A percentile compares a stretch with the other conserved stretches of the same genome.
phyloP scores from a whole-genome alignment of 345 rosid species.

The Hypericum perforatum region DNA sequence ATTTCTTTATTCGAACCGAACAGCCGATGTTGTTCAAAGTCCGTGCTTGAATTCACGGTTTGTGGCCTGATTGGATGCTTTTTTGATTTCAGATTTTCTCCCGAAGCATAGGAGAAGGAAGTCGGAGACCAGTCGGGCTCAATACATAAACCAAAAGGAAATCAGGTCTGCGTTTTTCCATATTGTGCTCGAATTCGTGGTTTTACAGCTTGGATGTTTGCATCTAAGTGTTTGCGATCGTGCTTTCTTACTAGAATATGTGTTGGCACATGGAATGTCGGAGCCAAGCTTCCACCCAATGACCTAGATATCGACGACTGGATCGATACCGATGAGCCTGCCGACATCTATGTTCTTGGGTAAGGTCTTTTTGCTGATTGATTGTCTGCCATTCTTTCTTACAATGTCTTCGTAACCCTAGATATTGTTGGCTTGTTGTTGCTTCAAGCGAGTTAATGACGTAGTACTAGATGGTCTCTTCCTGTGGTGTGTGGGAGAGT shows the following conservation, averaged over 20 bases:
- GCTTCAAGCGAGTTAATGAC: too few relatives aligned
- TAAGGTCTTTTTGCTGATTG: constrained; percentile 16
- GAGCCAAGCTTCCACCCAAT: constrained; percentile 70
- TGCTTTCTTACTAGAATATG: constrained; percentile 36
- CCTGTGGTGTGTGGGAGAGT: too few relatives aligned
- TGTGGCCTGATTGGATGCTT: background rate
- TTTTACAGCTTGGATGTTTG: background rate
- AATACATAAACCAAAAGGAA: constrained; percentile 70
- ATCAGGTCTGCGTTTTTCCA: constrained; percentile 39
- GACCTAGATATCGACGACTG: constrained; percentile 86
- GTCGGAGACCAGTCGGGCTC: constrained; percentile 75
- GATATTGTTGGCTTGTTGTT: too few relatives aligned
- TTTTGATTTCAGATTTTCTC: constrained; percentile 30
- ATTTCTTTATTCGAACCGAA: background rate
- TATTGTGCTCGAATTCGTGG: background rate
- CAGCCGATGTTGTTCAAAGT: background rate
- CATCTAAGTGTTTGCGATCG: background rate
- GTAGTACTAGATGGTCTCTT: too few relatives aligned
- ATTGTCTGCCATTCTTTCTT: background rate
- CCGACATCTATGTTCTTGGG: constrained; percentile 87
- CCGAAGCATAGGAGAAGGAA: constrained; percentile 55
- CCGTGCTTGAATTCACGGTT: constrained; percentile 2
- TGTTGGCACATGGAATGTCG: constrained; percentile 93
- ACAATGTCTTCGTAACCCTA: too few relatives aligned
- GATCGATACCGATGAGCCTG: constrained; percentile 64